Evolutionary conservation across 371 early-diverging fungal species (phyloP).

Genomic region (Quaeritorhiza haematococci): DNA sequence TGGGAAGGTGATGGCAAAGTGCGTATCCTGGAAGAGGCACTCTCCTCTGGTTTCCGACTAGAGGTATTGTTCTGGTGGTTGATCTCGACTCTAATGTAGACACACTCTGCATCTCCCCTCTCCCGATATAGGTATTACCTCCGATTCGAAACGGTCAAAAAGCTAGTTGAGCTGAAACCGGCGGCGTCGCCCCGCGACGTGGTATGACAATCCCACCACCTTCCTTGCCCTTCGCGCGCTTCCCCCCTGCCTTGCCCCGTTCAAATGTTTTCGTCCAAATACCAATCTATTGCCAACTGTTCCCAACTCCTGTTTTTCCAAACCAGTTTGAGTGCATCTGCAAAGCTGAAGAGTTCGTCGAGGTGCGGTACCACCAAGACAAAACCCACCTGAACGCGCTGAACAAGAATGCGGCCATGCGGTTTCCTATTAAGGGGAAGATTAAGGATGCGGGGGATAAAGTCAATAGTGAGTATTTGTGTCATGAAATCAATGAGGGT

Average conservation of each 20-base stretch:
- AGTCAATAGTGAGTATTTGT: conserved; percentile 33
- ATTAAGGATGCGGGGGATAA: conserved; percentile 30
- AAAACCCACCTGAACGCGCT: conserved; percentile 37
- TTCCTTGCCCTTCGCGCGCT: background rate
- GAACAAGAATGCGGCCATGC: conserved; percentile 28
- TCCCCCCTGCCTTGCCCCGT: no score
- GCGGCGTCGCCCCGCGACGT: conserved; percentile 12
- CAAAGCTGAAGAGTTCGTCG: conserved; percentile 37
- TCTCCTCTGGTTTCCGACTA: no score
- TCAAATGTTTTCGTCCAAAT: background rate
- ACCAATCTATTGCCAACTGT: conserved; percentile 2
- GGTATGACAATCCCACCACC: conserved; percentile 8
- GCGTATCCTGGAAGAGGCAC: no score
- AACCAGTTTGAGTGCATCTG: conserved; percentile 30
- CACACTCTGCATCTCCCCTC: background rate
- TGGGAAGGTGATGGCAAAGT: conserved; percentile 39
- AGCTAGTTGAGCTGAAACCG: conserved; percentile 14
- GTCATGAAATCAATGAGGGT: conserved; percentile 27
- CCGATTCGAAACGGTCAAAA: conserved; percentile 27
- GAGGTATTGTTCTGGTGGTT: no score
- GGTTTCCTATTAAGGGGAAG: conserved; percentile 32
- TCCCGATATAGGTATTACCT: conserved; percentile 19
- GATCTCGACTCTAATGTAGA: background rate
- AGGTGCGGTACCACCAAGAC: conserved; percentile 33
- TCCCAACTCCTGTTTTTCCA: background rate